Base-by-base conservation (phyloP, 2,329 filamentous ascomycete species). In the Phaeosphaeria sp. region DNA sequence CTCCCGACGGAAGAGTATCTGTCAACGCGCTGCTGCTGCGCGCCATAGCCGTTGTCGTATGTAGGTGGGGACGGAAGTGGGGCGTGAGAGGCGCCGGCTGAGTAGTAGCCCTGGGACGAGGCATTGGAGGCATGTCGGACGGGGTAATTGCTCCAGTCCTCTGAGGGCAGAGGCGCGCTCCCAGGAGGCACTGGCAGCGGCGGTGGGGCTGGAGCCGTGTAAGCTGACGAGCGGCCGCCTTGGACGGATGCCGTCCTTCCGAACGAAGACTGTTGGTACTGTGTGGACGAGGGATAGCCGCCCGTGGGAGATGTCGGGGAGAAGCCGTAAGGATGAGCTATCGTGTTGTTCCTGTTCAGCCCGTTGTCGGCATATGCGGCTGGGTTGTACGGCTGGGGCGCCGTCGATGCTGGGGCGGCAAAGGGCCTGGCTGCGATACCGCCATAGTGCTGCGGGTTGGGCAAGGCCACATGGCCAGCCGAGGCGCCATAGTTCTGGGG, bases 361-460 rank as follows among this genome's bases (percentile, higher is more conserved):
- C 59, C 71, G 60, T 57, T 74, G 49, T 76, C 76, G 27, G 77
- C 75, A 60, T 81, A 81, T 13, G 77, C 75, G 22, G 79, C 78
- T n/a, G 79, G 79, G 57, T 80, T 80, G 69, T 81, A 81, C 20
- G 77, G 76, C 63, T 75, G 73, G 59, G 77, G 78, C 1, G 60
- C 59, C 5, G 63, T 46, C 24, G 60, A 52, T 1, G 66, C 57
- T 30, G 61, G 46, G 27, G 71, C 66, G 49, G 74, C 71, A 52
- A 74, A 78, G 7, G 75, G 70, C 49, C 74, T 65, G 53, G 72
- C 75, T 22, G 77, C 64, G 36, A 39, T n/a, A 51, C 73, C 77
- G 44, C 76, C 74, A 56, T 84, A 94, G 39, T 83, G 81, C 73
- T 90, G 85, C 1, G 91, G 91, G 71, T 93, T 94, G 8, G 77